Percentiles rank a stretch among this genome's conserved stretches.
These are phyloP conservation scores for Trypanosomatidae sp. DNA, from an alignment of 208 protist species.

Conservation along the genomic window DNA sequence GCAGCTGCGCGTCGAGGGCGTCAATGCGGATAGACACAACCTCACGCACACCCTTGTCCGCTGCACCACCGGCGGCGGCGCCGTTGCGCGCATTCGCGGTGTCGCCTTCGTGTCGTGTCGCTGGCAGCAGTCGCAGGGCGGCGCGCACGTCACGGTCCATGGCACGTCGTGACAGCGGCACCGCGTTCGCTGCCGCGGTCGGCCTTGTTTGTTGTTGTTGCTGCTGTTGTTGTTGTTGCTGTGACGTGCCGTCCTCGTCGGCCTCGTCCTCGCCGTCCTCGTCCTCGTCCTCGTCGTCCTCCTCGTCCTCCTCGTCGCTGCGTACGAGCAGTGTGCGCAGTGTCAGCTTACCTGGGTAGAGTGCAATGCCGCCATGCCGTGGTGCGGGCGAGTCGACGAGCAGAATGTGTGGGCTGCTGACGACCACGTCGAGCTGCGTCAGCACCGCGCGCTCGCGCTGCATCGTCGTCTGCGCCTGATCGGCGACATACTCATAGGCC, in stretches of 20 bases:
- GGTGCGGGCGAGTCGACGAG: constrained; percentile 22
- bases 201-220: neutral
- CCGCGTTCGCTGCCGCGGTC: no score
- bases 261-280: no score
- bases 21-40: no score
- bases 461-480: constrained; percentile 18
- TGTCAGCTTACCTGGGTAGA: constrained; percentile 43
- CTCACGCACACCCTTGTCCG: no score
- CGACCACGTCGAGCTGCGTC: constrained; percentile 41
- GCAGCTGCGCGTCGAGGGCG: no score
- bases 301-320: neutral
- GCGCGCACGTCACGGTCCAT: no score
- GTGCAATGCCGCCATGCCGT: constrained; percentile 19
- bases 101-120: no score
- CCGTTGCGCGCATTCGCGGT: neutral
- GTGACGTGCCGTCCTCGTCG: no score
- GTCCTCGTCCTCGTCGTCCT: constrained; percentile 1
- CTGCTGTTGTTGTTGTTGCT: no score
- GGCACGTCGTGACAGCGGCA: no score
- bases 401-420: constrained; percentile 36
- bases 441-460: constrained; percentile 16
- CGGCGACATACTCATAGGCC: constrained; percentile 53
- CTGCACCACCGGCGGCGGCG: neutral
- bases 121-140: no score
- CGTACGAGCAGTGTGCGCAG: constrained; percentile 26